Percentiles rank a stretch among this genome's conserved stretches.
Conservation (phyloP, 2,329 filamentous ascomycete genomes). For the Calonectria henricotiae region DNA sequence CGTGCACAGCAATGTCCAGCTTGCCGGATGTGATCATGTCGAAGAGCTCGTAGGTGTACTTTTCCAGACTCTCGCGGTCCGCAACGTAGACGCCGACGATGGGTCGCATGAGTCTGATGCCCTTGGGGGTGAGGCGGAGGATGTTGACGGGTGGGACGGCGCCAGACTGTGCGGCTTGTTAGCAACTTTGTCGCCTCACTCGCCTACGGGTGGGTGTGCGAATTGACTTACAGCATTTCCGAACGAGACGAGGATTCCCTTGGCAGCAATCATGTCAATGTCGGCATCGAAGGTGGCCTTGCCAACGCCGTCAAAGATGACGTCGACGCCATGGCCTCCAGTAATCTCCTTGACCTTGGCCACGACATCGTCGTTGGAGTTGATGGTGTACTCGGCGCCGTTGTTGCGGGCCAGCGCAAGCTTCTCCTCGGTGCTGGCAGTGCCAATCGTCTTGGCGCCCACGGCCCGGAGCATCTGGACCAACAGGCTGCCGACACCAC, state of each 20-base stretch:
- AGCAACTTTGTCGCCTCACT: constrained; percentile 29
- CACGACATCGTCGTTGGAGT: constrained; percentile 76
- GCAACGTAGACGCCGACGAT: constrained; percentile 80
- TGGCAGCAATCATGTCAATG: constrained; percentile 81
- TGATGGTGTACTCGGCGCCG: constrained; percentile 81
- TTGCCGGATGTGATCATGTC: constrained; percentile 79
- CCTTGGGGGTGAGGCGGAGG: constrained; percentile 78
- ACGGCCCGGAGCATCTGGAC: constrained; percentile 81
- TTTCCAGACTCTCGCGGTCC: constrained; percentile 79
- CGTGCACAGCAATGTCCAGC: constrained; percentile 81
- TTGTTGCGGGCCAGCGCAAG: constrained; percentile 77
- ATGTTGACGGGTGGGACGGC: constrained; percentile 79
- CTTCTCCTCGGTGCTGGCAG: constrained; percentile 83
- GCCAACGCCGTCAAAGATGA: constrained; percentile 90
- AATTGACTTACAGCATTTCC: constrained; percentile 79
- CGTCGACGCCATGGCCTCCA: constrained; percentile 79
- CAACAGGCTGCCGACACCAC: constrained; percentile 84
- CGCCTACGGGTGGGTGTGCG: background rate
- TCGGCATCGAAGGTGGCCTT: constrained; percentile 87
- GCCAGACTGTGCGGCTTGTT: constrained; percentile 67
- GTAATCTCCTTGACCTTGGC: constrained; percentile 79
- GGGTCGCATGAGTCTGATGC: constrained; percentile 83
- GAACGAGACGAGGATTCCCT: constrained; percentile 85
- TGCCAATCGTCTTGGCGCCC: constrained; percentile 86
- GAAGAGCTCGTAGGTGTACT: constrained; percentile 82